These are phyloP conservation scores for Datisca glomerata DNA, from an alignment of 306 rosid species.

Conservation along the genomic window DNA sequence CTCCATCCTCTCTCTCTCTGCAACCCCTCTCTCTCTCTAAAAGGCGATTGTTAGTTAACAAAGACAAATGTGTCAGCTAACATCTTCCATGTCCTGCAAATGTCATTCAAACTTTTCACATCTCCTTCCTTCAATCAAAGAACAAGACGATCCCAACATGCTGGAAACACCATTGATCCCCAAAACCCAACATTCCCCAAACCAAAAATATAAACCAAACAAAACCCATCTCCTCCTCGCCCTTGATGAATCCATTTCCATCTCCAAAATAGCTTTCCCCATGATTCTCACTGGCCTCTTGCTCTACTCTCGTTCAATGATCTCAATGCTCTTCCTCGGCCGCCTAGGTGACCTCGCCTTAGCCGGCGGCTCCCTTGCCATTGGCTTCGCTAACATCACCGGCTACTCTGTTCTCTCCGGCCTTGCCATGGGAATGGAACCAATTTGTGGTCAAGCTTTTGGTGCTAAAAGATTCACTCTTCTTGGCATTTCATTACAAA, in stretches of 20 bases:
- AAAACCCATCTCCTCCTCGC: background rate
- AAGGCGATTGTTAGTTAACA: no score
- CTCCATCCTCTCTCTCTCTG: no score
- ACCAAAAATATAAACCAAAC: background rate
- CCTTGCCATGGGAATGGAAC: background rate
- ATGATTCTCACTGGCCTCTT: background rate
- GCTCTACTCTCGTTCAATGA: background rate
- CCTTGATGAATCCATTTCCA: conserved; percentile 8
- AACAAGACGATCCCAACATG: background rate
- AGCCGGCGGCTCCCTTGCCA: background rate
- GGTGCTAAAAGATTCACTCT: background rate
- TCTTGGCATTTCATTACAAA: background rate
- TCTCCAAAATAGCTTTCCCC: conserved; percentile 13
- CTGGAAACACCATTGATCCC: background rate
- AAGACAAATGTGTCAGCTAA: no score
- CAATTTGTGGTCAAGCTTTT: background rate
- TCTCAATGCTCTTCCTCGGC: background rate
- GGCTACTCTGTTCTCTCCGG: background rate
- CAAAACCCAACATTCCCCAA: background rate
- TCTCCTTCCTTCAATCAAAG: no score
- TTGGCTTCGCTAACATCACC: background rate
- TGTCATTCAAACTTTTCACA: no score
- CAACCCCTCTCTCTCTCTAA: no score
- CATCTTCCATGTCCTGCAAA: no score
- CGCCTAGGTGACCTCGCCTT: background rate